Conservation (phyloP, 1,139 yeast genomes). For the Yamadazyma atmosphaerica region DNA sequence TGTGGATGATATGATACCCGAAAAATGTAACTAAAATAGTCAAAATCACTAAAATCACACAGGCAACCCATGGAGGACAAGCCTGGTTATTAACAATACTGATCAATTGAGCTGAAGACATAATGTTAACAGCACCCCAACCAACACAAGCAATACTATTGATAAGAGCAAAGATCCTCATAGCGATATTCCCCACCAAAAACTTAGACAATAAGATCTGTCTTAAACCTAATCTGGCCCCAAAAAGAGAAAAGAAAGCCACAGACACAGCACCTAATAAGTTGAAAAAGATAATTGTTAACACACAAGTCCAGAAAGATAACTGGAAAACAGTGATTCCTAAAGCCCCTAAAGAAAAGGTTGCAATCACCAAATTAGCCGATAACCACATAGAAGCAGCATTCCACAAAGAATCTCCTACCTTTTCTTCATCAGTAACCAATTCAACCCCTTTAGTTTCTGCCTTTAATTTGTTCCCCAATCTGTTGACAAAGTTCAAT, state of each 20-base stretch:
- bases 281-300: slow-evolving; percentile 68
- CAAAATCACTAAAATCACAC: slow-evolving; percentile 64
- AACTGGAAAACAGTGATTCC: slow-evolving; percentile 57
- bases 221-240: slow-evolving; percentile 81
- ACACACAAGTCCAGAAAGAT: slow-evolving; percentile 64
- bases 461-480: slow-evolving; percentile 41
- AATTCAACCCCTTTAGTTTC: slow-evolving; percentile 71
- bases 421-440: slow-evolving; percentile 65
- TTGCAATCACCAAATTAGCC: slow-evolving; percentile 84
- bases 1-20: slow-evolving; percentile 80
- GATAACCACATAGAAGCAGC: slow-evolving; percentile 92
- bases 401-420: slow-evolving; percentile 57
- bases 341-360: slow-evolving; percentile 77
- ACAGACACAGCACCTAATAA: slow-evolving; percentile 73
- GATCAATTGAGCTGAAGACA: slow-evolving; percentile 82
- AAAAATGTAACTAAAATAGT: slow-evolving; percentile 76
- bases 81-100: slow-evolving; percentile 68
- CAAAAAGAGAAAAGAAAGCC: slow-evolving; percentile 78
- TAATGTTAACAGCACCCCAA: slow-evolving; percentile 91
- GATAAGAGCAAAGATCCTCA: slow-evolving; percentile 73
- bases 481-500: slow-evolving; percentile 16
- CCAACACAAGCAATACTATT: slow-evolving; percentile 87
- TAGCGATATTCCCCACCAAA: slow-evolving; percentile 71
- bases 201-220: slow-evolving; percentile 82
- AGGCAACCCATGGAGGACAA: slow-evolving; percentile 89